Percentiles rank a stretch among this genome's conserved stretches.
These are phyloP conservation scores for Dothideomycetes sp. DNA, from an alignment of 2,329 filamentous ascomycete genomes.

Conservation along the genomic window DNA sequence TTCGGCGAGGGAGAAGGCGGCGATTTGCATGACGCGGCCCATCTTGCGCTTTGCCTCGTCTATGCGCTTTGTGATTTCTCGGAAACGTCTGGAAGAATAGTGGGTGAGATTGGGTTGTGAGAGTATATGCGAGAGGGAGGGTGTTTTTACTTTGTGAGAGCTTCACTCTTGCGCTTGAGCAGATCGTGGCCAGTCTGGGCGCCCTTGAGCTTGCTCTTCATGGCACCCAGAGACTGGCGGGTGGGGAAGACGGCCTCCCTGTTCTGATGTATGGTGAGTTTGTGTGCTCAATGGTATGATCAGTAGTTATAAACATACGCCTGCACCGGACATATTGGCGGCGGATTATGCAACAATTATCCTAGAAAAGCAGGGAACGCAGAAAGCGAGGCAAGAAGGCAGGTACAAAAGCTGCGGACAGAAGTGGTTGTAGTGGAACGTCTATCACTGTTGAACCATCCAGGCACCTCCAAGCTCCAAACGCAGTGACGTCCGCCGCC, in stretches of 20 bases:
- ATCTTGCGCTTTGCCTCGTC: conserved; percentile 99
- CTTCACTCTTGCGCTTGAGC: conserved; percentile 95
- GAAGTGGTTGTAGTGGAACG: too few relatives aligned
- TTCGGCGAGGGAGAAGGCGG: conserved; percentile 92
- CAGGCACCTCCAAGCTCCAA: too few relatives aligned
- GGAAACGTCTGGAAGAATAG: conserved; percentile 23
- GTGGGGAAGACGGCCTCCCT: conserved; percentile 96
- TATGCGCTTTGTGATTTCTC: conserved; percentile 92
- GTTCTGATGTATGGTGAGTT: conserved; percentile 48
- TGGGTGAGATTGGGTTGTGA: too few relatives aligned
- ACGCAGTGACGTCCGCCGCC: too few relatives aligned
- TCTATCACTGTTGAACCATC: too few relatives aligned
- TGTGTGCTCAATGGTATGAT: too few relatives aligned
- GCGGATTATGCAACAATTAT: too few relatives aligned
- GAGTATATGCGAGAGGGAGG: too few relatives aligned
- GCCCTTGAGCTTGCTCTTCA: conserved; percentile 96
- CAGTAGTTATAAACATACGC: conserved; percentile 22
- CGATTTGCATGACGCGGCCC: conserved; percentile 98
- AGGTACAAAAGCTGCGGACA: too few relatives aligned
- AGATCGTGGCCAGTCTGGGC: conserved; percentile 72
- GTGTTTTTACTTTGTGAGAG: conserved; percentile 73
- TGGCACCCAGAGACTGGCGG: conserved; percentile 87
- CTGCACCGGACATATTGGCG: conserved; percentile 29
- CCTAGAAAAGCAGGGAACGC: too few relatives aligned
- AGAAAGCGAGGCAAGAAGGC: too few relatives aligned